Conservation (phyloP, 169 alveolate species). For the Miamiensis avidus region DNA sequence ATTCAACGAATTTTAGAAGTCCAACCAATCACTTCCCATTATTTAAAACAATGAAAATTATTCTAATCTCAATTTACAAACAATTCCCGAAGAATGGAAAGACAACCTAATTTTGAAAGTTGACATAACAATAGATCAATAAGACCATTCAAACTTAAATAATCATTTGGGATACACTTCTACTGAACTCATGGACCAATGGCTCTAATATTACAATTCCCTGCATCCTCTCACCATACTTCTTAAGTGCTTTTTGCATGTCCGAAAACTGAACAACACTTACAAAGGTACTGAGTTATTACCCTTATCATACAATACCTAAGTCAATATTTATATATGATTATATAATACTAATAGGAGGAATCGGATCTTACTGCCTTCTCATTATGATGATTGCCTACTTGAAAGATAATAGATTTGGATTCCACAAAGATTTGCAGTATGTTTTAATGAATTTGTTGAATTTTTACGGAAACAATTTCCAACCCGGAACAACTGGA, state of each 20-base stretch:
- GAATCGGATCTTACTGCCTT: slow-evolving; percentile 17
- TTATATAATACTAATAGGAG: neutral
- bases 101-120: neutral
- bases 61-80: too few species aligned
- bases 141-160: neutral
- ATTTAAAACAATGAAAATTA: too few species aligned
- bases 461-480: slow-evolving; percentile 6
- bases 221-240: slow-evolving; percentile 21
- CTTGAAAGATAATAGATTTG: slow-evolving; percentile 6
- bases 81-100: neutral
- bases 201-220: slow-evolving; percentile 3
- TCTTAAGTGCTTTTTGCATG: slow-evolving; percentile 20
- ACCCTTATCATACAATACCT: too few species aligned
- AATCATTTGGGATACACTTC: slow-evolving; percentile 21
- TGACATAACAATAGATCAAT: slow-evolving; percentile 14
- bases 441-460: neutral
- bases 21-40: neutral
- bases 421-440: slow-evolving; percentile 1
- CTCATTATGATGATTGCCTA: slow-evolving; percentile 24
- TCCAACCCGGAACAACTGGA: slow-evolving; percentile 21
- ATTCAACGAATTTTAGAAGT: neutral
- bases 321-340: too few species aligned
- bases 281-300: slow-evolving; percentile 4
- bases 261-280: slow-evolving; percentile 12
- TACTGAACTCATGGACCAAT: slow-evolving; percentile 13